Conservation (phyloP, 805 yeast species). For the Lipomyces yamadae region DNA sequence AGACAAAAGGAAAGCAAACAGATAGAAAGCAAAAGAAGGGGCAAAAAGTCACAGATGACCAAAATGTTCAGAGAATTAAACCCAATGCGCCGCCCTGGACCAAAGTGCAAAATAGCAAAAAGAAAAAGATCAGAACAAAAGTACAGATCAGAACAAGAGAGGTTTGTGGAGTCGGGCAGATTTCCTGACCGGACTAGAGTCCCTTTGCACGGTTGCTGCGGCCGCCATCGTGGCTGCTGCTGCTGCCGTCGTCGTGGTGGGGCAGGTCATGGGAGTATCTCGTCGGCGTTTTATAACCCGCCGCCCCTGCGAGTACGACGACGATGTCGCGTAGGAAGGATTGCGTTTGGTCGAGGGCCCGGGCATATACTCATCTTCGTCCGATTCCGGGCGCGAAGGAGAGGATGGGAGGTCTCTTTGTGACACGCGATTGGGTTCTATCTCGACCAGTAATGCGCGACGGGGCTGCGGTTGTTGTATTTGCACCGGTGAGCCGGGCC, state of each 20-base stretch:
- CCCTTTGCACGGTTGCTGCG: not conserved
- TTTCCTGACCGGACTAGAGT: not conserved
- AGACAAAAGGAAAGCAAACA: no score
- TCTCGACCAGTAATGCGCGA: not conserved
- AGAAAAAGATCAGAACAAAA: not conserved
- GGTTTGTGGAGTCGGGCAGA: not conserved
- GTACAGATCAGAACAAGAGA: not conserved
- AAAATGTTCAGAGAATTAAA: not conserved
- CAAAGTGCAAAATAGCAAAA: not conserved
- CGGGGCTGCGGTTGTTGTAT: not conserved
- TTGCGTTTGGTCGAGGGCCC: no score
- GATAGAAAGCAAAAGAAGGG: not conserved
- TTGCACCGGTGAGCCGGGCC: not conserved
- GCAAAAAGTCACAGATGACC: not conserved
- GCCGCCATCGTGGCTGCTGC: not conserved
- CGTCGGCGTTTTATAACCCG: not conserved
- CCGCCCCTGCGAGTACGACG: not conserved
- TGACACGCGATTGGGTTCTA: not conserved
- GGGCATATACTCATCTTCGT: not conserved
- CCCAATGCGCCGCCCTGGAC: not conserved
- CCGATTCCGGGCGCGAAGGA: not conserved
- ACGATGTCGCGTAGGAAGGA: not conserved
- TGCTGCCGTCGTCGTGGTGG: not conserved
- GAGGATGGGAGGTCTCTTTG: not conserved
- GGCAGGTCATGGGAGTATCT: not conserved